Conservation (phyloP, 2,329 filamentous ascomycete genomes). For the Xylariaceae sp. region DNA sequence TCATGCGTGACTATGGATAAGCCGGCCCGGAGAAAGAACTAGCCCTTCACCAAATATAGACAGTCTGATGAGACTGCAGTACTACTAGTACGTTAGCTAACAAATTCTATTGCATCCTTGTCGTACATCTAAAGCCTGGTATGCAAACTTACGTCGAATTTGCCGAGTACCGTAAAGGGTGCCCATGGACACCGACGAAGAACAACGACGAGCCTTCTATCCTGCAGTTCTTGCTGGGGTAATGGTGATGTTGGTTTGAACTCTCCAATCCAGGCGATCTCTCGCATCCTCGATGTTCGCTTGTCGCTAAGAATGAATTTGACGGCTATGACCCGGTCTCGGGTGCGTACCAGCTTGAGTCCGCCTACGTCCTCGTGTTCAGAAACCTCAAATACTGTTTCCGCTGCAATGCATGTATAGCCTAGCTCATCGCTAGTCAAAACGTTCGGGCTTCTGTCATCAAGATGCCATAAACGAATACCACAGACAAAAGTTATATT, state of each 20-base stretch:
- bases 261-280: neutral
- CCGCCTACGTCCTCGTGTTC: neutral
- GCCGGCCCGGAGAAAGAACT: neutral
- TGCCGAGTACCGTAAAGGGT: slow-evolving; percentile 2
- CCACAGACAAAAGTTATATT: neutral
- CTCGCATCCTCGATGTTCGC: neutral
- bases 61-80: slow-evolving; percentile 5
- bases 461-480: neutral
- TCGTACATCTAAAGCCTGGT: neutral
- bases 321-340: neutral
- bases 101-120: neutral
- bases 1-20: no score
- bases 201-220: neutral
- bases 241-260: no score
- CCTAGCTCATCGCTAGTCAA: neutral
- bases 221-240: no score
- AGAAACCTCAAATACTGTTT: neutral
- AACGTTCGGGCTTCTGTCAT: neutral
- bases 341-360: neutral
- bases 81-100: neutral
- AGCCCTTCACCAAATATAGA: slow-evolving; percentile 1
- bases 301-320: neutral
- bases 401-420: neutral
- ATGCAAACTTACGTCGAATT: neutral
- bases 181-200: neutral